Percentiles rank a stretch among this genome's conserved stretches.
Evolutionary conservation across 371 early-diverging fungal genomes (phyloP).

Genomic region (Dichotomocladium elegans): DNA sequence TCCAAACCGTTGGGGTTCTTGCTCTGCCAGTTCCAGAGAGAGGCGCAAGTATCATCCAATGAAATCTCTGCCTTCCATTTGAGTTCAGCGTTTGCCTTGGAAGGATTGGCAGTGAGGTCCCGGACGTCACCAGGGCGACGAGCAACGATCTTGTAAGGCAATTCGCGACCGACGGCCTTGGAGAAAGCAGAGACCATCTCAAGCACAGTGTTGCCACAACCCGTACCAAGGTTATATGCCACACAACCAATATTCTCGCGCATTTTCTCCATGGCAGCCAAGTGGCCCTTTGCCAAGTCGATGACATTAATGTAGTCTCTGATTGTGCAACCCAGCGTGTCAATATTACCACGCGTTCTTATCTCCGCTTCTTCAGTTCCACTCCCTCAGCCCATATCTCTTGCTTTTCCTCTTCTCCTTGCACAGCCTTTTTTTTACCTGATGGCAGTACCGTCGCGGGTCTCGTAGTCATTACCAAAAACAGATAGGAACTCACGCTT

Average conservation of each 20-base stretch:
- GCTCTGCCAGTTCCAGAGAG: constrained; percentile 84
- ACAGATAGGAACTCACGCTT: constrained; percentile 69
- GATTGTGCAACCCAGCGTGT: neutral
- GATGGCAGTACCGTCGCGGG: constrained; percentile 83
- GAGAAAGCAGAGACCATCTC: constrained; percentile 84
- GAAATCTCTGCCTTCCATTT: constrained; percentile 68
- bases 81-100: constrained; percentile 66
- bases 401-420: neutral
- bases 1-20: constrained; percentile 64
- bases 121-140: constrained; percentile 89
- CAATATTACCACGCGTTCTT: too few species aligned
- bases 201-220: constrained; percentile 80
- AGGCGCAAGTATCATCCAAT: constrained; percentile 74
- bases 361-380: too few species aligned
- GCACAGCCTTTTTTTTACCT: constrained; percentile 41
- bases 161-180: constrained; percentile 58
- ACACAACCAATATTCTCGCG: constrained; percentile 52
- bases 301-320: constrained; percentile 89
- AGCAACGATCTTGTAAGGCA: constrained; percentile 61
- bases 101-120: constrained; percentile 73
- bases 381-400: neutral
- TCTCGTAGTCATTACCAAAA: constrained; percentile 85
- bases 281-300: constrained; percentile 85
- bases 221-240: constrained; percentile 87
- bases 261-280: constrained; percentile 75